Base-by-base conservation (phyloP, 345 rosid species). In the Populus nigra region DNA sequence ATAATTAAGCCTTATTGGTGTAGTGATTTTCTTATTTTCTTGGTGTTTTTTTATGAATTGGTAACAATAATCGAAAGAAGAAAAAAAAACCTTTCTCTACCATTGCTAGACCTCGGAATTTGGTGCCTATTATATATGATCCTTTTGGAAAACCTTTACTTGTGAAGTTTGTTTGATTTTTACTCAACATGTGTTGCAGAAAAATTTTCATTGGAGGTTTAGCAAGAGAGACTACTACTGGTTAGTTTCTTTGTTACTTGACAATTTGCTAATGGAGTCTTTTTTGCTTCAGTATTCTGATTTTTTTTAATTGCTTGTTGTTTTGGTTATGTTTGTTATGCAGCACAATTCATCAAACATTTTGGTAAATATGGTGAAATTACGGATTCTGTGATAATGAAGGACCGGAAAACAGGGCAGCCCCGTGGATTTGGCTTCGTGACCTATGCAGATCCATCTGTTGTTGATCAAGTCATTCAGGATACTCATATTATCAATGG, bases 401-500 rank as follows among this genome's bases (percentile, higher is more conserved):
- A 91, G 77, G 99, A 96, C 81, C 88, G 97, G 13, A 80, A 88
- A 77, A 88, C 94, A 0, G 96, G 97, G 35, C 94, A 88, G 71
- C 98, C 98, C 23, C 85, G 99, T 15, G 98, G 98, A 36, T 93
- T 96, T 71, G 98, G 99, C 36, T 96, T 96, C 82, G 88, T 96
- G 22, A 96, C 97, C 7, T 93, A 83, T 79, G 93, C 97, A 18
- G 98, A 96, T 81, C 86, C 99, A 61, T 80, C 88, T 38, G 97
- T 89, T 68, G 98, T 93, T 5, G 98, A 93, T 74, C 91, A 91
- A 87, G 98, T 93, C 57, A 92, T 93, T 36, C 92, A 92, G 74
- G 97, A 93, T 36, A 72, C 77, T 17, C 97, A 96, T 80, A 68
- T 87, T 78, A 84, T 92, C 79, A 90, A 91, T 81, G 99, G 91